These are phyloP conservation scores for Starmera caribaea DNA, from an alignment of 805 yeast species.

Conservation along the genomic window DNA sequence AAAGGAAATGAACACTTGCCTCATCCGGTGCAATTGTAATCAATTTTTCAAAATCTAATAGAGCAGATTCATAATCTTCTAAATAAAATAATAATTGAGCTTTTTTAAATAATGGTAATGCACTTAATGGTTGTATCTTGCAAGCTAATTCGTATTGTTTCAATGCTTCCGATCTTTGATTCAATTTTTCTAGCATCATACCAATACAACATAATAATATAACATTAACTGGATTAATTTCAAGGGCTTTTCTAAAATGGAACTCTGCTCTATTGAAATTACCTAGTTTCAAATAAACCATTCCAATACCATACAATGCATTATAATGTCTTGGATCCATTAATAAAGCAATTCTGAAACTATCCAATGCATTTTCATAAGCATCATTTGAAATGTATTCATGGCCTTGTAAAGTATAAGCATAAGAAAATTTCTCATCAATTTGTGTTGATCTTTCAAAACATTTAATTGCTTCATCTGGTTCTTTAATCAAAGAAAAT, in stretches of 20 bases:
- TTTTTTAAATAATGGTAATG: constrained; percentile 79
- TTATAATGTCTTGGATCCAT: constrained; percentile 81
- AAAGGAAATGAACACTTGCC: constrained; percentile 81
- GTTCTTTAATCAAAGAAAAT: constrained; percentile 72
- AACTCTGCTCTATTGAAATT: constrained; percentile 75
- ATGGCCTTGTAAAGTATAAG: constrained; percentile 89
- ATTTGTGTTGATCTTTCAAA: constrained; percentile 69
- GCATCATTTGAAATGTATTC: constrained; percentile 85
- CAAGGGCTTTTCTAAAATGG: constrained; percentile 79
- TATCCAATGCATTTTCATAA: constrained; percentile 77
- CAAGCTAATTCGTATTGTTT: constrained; percentile 77
- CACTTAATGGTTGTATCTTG: constrained; percentile 74
- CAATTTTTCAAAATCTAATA: constrained; percentile 64
- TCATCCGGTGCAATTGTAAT: constrained; percentile 84
- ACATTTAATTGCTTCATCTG: constrained; percentile 83
- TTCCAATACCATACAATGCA: constrained; percentile 93
- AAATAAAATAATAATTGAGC: constrained; percentile 71
- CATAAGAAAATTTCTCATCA: constrained; percentile 69
- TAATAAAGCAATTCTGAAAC: constrained; percentile 70
- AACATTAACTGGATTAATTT: constrained; percentile 84
- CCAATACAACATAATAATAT: constrained; percentile 90
- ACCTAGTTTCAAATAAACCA: constrained; percentile 83
- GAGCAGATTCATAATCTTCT: constrained; percentile 63
- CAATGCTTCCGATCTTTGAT: constrained; percentile 61
- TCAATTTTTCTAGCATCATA: constrained; percentile 76